These are phyloP conservation scores for Termitomyces sp. DNA, from an alignment of 768 basidiomycete genomes.

Conservation along the genomic window DNA sequence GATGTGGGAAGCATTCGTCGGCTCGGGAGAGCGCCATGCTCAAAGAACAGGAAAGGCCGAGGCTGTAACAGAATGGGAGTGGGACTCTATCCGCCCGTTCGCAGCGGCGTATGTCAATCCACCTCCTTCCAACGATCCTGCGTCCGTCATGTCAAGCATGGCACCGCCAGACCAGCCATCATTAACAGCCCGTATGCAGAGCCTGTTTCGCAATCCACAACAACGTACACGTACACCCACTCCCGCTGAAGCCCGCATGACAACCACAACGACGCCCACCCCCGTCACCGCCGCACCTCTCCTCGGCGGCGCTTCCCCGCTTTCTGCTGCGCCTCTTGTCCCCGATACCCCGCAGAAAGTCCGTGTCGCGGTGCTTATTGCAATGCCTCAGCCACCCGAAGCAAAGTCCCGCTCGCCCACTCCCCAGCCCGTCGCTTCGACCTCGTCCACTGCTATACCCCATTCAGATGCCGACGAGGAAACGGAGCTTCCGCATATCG, in stretches of 20 bases:
- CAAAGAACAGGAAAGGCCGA: background rate
- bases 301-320: background rate
- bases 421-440: conserved; percentile 2
- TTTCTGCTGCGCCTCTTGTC: background rate
- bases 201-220: background rate
- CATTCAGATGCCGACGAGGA: conserved; percentile 5
- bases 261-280: background rate
- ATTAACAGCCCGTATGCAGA: background rate
- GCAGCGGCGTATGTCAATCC: conserved; percentile 22
- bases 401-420: conserved; percentile 4
- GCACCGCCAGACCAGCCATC: background rate
- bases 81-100: conserved; percentile 30
- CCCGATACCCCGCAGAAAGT: conserved; percentile 6
- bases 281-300: background rate
- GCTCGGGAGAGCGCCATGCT: conserved; percentile 8
- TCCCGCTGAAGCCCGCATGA: background rate
- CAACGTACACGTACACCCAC: background rate
- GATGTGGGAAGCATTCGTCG: conserved; percentile 43
- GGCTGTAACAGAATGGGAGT: conserved; percentile 18
- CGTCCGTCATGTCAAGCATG: background rate
- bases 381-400: conserved; percentile 24
- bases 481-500: conserved; percentile 24
- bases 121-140: background rate
- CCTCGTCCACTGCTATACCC: background rate
- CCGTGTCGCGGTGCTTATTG: conserved; percentile 27